These are phyloP conservation scores for Starmera stellimalicola DNA, from an alignment of 1,139 yeast species.

Conservation along the genomic window DNA sequence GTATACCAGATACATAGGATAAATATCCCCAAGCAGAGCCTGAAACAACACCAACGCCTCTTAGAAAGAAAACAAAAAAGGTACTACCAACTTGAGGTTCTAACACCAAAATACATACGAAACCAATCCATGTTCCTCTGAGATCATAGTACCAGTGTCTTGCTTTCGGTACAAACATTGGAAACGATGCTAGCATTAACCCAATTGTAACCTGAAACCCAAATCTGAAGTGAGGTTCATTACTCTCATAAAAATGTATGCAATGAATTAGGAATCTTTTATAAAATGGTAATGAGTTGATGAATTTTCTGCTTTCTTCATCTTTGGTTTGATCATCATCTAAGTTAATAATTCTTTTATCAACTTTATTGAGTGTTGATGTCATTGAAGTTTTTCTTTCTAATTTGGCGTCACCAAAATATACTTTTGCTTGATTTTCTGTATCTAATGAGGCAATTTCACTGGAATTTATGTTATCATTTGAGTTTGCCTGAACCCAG, in stretches of 20 bases:
- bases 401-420: conserved; percentile 3
- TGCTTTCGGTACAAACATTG: conserved; percentile 35
- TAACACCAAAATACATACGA: conserved; percentile 37
- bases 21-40: conserved; percentile 43
- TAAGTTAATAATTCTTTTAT: neutral
- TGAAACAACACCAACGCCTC: conserved; percentile 35
- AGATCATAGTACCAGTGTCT: conserved; percentile 35
- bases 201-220: conserved; percentile 36
- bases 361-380: neutral
- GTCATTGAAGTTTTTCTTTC: neutral
- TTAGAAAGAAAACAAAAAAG: conserved; percentile 32
- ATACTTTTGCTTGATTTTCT: conserved; percentile 9
- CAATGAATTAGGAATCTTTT: neutral
- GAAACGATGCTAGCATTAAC: conserved; percentile 36
- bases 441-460: conserved; percentile 28
- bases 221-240: conserved; percentile 29
- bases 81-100: conserved; percentile 46
- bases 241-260: conserved; percentile 16
- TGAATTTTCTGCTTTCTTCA: neutral
- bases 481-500: conserved; percentile 25
- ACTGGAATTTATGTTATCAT: conserved; percentile 14
- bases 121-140: conserved; percentile 44
- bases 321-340: neutral
- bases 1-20: conserved; percentile 32
- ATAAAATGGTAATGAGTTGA: conserved; percentile 1